Percentiles rank a stretch among this genome's conserved stretches.
phyloP scores from a whole-genome alignment of 2,329 filamentous ascomycete genomes.

The Sordariomycetes sp. region DNA sequence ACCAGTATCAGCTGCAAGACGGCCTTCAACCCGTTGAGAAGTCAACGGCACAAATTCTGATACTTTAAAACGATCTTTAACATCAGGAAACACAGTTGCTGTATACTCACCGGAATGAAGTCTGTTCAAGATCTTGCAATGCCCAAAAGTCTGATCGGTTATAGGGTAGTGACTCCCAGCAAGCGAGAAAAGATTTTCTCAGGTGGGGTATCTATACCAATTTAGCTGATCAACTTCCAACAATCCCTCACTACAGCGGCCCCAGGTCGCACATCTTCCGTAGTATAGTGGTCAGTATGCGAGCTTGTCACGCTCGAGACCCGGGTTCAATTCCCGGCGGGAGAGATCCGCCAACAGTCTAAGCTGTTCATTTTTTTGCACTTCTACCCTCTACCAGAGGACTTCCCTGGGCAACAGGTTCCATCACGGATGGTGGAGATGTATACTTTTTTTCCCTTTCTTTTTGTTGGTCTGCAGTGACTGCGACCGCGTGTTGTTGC shows the following conservation, averaged over 20 bases:
- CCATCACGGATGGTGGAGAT: no score
- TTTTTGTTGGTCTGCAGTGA: not conserved
- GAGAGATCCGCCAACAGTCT: constrained; percentile 7
- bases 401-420: no score
- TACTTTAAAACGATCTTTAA: not conserved
- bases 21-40: no score
- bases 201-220: not conserved
- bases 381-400: no score
- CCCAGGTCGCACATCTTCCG: constrained; percentile 8
- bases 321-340: constrained; percentile 13
- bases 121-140: not conserved
- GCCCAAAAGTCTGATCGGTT: not conserved
- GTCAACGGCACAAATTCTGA: no score
- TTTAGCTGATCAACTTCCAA: not conserved
- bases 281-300: constrained; percentile 13
- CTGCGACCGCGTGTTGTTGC: no score
- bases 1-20: no score
- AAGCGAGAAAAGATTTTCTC: constrained; percentile 15
- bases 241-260: constrained; percentile 5
- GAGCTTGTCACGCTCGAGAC: constrained; percentile 13
- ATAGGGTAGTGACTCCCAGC: not conserved
- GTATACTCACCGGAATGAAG: not conserved
- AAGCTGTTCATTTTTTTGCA: constrained; percentile 2
- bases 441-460: not conserved
- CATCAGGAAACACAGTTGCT: not conserved